phyloP scores from a whole-genome alignment of 1,284 basidiomycete species.

The Rhodotorula sp. region DNA sequence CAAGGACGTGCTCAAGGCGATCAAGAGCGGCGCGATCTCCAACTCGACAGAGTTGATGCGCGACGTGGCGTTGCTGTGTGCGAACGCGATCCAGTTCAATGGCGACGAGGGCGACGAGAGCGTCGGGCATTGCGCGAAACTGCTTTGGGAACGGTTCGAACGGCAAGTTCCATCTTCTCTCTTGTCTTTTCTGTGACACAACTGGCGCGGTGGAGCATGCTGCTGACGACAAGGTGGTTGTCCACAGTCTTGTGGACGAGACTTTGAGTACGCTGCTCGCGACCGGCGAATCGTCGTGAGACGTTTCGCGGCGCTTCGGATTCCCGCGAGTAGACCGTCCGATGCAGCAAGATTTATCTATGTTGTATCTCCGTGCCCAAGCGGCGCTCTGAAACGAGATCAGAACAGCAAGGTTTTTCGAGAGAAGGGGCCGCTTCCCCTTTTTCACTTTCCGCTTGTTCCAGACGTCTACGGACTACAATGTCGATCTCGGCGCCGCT shows the following conservation, averaged over 20 bases:
- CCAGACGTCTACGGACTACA: neutral
- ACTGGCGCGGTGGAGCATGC: no score
- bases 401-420: no score
- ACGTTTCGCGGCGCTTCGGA: neutral
- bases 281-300: conserved; percentile 1
- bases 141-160: conserved; percentile 74
- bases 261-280: conserved; percentile 9
- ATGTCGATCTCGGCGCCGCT: conserved; percentile 29
- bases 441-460: neutral
- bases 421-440: neutral
- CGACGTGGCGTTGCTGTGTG: conserved; percentile 88
- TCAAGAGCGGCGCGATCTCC: conserved; percentile 76
- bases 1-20: conserved; percentile 76
- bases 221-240: no score
- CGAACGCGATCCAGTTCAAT: conserved; percentile 96
- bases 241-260: conserved; percentile 17
- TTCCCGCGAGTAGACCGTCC: no score
- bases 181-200: no score
- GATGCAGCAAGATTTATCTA: neutral
- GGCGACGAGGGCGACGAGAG: conserved; percentile 54
- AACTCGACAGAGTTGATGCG: conserved; percentile 82
- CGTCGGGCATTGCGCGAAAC: conserved; percentile 69
- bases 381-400: neutral
- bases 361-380: neutral
- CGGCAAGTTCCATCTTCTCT: conserved; percentile 10